Percentiles rank a stretch among this genome's conserved stretches.
Conservation (phyloP, 2,329 filamentous ascomycete species). For the Alternaria gansuensis region DNA sequence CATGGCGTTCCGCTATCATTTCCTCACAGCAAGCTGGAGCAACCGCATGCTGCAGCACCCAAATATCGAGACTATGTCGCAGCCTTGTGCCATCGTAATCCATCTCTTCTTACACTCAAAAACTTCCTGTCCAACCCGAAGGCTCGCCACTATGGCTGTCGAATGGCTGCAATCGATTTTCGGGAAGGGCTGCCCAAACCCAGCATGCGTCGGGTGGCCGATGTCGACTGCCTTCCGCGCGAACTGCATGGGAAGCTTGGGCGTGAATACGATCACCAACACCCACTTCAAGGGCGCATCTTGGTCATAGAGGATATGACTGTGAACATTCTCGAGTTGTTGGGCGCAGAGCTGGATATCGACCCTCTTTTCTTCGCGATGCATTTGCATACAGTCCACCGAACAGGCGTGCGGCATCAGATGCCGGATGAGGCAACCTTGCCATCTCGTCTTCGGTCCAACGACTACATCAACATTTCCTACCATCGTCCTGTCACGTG, state of each 20-base stretch:
- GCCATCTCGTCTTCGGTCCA: conserved; percentile 22
- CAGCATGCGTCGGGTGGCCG: background rate
- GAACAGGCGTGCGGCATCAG: conserved; percentile 17
- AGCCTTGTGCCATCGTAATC: background rate
- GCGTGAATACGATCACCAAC: background rate
- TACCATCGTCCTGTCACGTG: conserved; percentile 23
- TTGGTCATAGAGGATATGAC: conserved; percentile 57
- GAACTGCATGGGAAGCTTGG: background rate
- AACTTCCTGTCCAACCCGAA: background rate
- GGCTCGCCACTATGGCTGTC: background rate
- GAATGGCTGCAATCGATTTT: background rate
- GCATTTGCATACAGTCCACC: conserved; percentile 43
- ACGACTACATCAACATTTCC: conserved; percentile 21
- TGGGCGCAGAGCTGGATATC: conserved; percentile 53
- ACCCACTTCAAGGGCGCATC: conserved; percentile 21
- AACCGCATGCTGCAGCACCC: too few relatives aligned
- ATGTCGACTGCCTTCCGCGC: too few relatives aligned
- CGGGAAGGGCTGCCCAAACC: background rate
- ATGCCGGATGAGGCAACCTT: conserved; percentile 22
- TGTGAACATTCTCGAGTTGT: conserved; percentile 53
- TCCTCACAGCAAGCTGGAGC: too few relatives aligned
- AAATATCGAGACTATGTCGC: too few relatives aligned
- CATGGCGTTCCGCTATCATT: too few relatives aligned
- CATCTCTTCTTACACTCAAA: background rate
- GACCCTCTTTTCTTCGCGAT: conserved; percentile 58